Base-by-base conservation (phyloP, 148 eudicot genomes). In the Camellia japonica region DNA sequence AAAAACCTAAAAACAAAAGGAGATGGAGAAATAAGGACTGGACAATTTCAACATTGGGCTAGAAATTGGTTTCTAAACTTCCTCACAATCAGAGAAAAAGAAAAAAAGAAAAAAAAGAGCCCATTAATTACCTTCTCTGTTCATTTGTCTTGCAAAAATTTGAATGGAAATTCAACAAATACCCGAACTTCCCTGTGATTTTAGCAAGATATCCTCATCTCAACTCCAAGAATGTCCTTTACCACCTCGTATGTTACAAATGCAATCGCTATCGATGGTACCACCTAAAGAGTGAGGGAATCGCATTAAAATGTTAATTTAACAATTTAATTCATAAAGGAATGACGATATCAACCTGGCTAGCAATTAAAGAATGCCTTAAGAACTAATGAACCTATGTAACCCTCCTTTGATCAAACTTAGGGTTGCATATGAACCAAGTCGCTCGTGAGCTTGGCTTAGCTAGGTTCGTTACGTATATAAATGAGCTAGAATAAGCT, bases 211-310 rank as follows among this genome's bases (percentile, higher is more conserved):
- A 94, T 92, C 88, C 90, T 87, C 87, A 94, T 87, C 87, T 93
- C 98, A 71, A 94, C 98, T 77, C 97, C 97, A 41, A 94, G 91
- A 52, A 92, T 77, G 80, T 91, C 93, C 85, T 89, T 94, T 46
- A 92, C 94, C 74, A 86, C 87, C 87, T 94, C 98, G 51, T 94
- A 92, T 15, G 93, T 82, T 83, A 94, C 98, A 81, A 94, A 94
- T 63, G 98, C 97, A 69, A 94, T 87, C 14, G 97, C 89, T 76
- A 94, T 94, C 0, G 97, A 94, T 14, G 97, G 97, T n/a, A 92
- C 98, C 68, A 91, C 98, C 98, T 94, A 77, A 41, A 83, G 78
- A 44, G 16, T 8, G 68, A n/a, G 60, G 44, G 30, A 83, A 54
- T 51, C 41, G 23, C n/a, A 42, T 84, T 18, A 19, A 23, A 63